Conservation (phyloP, 176 grass and related monocot genomes). For the Cenchrus purpureus region DNA sequence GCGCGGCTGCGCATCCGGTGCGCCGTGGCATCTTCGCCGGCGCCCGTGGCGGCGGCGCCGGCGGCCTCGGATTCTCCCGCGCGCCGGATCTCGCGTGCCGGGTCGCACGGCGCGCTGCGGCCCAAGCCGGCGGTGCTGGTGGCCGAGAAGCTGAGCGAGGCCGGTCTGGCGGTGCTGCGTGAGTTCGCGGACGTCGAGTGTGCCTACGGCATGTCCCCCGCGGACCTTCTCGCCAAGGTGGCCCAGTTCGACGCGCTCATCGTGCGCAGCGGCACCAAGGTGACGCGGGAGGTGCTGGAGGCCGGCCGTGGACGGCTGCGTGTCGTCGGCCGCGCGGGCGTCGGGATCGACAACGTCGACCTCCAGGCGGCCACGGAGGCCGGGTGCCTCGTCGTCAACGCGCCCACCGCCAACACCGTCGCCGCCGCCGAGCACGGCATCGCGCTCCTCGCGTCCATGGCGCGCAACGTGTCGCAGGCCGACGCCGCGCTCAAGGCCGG, state of each 20-base stretch:
- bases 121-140: conserved; percentile 67
- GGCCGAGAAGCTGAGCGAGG: conserved; percentile 74
- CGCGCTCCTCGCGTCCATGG: conserved; percentile 78
- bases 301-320: conserved; percentile 53
- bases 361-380: conserved; percentile 72
- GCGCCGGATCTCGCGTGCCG: conserved; percentile 7
- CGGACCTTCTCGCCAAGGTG: conserved; percentile 56
- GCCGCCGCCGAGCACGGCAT: conserved; percentile 81
- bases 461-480: conserved; percentile 69
- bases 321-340: conserved; percentile 70
- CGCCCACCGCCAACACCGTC: conserved; percentile 73
- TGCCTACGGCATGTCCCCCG: conserved; percentile 67
- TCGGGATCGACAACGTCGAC: conserved; percentile 91
- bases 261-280: conserved; percentile 79
- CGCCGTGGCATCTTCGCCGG: conserved; percentile 41
- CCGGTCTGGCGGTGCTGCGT: conserved; percentile 63
- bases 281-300: conserved; percentile 75
- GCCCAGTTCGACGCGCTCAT: conserved; percentile 70
- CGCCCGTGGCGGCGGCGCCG: background rate
- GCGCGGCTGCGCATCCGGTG: conserved; percentile 33
- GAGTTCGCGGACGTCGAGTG: conserved; percentile 59
- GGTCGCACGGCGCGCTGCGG: conserved; percentile 7
- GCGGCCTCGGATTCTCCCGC: background rate
- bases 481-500: conserved; percentile 70
- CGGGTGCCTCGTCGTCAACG: conserved; percentile 80